phyloP scores from a whole-genome alignment of 2,329 filamentous ascomycete species.

The Herpomyces periplanetae region DNA sequence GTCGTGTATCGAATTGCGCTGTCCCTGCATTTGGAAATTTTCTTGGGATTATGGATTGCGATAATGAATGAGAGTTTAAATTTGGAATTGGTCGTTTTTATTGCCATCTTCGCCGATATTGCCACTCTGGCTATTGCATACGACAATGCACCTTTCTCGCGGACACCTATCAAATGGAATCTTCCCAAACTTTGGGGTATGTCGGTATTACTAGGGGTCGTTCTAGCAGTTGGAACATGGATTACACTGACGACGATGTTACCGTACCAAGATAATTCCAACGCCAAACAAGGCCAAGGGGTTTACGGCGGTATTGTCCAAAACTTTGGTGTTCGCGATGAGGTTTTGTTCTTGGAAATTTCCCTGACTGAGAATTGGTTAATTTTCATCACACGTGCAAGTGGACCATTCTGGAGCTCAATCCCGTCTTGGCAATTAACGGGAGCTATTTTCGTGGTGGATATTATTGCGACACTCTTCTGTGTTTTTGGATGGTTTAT shows the following conservation, averaged over 20 bases:
- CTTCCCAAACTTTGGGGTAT: conserved; percentile 74
- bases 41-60: conserved; percentile 63
- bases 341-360: conserved; percentile 57
- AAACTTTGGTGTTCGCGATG: conserved; percentile 46
- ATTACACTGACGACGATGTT: conserved; percentile 59
- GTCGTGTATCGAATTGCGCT: conserved; percentile 79
- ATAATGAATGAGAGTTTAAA: conserved; percentile 51
- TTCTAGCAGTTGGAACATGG: conserved; percentile 52
- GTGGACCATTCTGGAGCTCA: conserved; percentile 66
- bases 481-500: conserved; percentile 52
- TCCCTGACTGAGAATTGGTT: conserved; percentile 79
- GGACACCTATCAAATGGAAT: conserved; percentile 73
- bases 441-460: conserved; percentile 38
- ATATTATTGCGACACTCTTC: conserved; percentile 52
- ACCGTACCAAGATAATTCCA: conserved; percentile 8
- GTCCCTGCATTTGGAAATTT: conserved; percentile 63
- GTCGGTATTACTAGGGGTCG: conserved; percentile 40
- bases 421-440: conserved; percentile 50
- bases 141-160: conserved; percentile 59
- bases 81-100: conserved; percentile 60
- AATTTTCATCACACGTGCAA: conserved; percentile 79
- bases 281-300: conserved; percentile 10
- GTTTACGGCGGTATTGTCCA: conserved; percentile 48
- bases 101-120: conserved; percentile 74
- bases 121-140: conserved; percentile 72